Conservation (phyloP, 495 filamentous ascomycete genomes). For the Cercophora newfieldiana region DNA sequence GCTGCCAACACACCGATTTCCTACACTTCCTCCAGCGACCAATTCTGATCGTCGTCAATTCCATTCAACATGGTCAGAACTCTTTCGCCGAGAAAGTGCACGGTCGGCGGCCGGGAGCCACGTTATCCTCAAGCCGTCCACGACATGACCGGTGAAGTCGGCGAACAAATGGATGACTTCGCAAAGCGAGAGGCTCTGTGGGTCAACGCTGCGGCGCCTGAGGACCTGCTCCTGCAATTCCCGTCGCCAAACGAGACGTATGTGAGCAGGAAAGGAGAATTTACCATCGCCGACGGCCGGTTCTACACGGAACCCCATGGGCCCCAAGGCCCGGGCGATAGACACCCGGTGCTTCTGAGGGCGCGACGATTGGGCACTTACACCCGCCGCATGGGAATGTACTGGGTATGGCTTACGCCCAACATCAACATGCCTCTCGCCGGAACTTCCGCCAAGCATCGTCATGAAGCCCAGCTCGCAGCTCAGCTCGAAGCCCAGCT, state of each 20-base stretch:
- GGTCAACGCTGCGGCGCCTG: not conserved
- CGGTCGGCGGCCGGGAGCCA: not conserved
- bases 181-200: not conserved
- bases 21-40: too few relatives aligned
- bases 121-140: not conserved
- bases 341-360: not conserved
- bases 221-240: not conserved
- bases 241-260: not conserved
- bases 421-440: not conserved
- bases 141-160: not conserved
- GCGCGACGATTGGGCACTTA: not conserved
- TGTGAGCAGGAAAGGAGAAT: not conserved
- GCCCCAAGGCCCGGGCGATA: not conserved
- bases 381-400: not conserved
- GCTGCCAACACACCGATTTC: too few relatives aligned
- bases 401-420: not conserved
- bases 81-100: not conserved
- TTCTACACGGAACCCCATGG: too few relatives aligned
- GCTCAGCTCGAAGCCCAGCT: too few relatives aligned
- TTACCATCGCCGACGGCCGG: not conserved
- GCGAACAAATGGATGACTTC: not conserved
- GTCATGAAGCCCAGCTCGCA: too few relatives aligned
- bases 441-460: too few relatives aligned
- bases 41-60: too few relatives aligned
- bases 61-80: not conserved